Percentiles rank a stretch among this genome's conserved stretches.
These are phyloP conservation scores for Fusarium keratoplasticum DNA, from an alignment of 2,329 filamentous ascomycete species.

Conservation along the genomic window DNA sequence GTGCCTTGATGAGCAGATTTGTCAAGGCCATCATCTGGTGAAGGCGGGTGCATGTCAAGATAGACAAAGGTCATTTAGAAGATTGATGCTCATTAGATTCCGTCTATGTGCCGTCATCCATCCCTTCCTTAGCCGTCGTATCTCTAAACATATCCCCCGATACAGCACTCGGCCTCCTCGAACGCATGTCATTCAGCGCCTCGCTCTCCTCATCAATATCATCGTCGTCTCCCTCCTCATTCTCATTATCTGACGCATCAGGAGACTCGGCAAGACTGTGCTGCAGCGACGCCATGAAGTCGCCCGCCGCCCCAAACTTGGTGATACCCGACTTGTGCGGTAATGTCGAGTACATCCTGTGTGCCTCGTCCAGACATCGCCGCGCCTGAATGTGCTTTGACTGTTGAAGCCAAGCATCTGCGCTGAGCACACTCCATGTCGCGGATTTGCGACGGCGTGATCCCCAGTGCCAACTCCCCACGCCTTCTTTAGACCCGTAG, in stretches of 20 bases:
- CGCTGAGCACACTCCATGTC: constrained; percentile 86
- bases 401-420: constrained; percentile 85
- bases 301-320: constrained; percentile 62
- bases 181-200: constrained; percentile 62
- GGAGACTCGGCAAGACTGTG: constrained; percentile 62
- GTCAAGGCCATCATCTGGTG: not conserved
- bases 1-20: not conserved
- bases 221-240: constrained; percentile 58
- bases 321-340: constrained; percentile 63
- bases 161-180: constrained; percentile 67
- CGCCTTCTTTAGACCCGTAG: constrained; percentile 79
- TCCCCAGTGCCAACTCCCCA: constrained; percentile 76
- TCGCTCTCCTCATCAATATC: constrained; percentile 66
- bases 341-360: constrained; percentile 64
- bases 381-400: constrained; percentile 83
- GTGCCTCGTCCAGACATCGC: constrained; percentile 78
- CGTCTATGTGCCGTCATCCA: constrained; percentile 43
- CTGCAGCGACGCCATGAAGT: constrained; percentile 65
- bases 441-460: constrained; percentile 85
- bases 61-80: constrained; percentile 1
- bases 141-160: constrained; percentile 60
- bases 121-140: constrained; percentile 34
- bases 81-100: constrained; percentile 50
- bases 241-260: constrained; percentile 46
- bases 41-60: not conserved